A percentile compares a stretch with the other conserved stretches of the same genome.
Evolutionary conservation across 1,284 basidiomycete genomes (phyloP).

Genomic region (Coniferiporia weirii): DNA sequence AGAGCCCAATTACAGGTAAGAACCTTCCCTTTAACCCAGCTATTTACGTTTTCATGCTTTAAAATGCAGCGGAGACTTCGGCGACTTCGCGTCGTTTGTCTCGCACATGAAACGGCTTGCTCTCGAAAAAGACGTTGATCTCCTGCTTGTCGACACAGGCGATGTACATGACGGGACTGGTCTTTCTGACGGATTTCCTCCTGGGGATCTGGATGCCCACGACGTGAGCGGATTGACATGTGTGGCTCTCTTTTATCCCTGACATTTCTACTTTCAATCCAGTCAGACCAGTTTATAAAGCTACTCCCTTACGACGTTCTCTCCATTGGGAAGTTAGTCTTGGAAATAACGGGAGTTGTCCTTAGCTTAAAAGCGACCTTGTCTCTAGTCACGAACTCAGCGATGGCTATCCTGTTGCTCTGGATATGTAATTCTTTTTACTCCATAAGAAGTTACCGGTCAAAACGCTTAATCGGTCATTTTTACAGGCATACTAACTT

Average conservation of each 20-base stretch:
- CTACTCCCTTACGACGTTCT: constrained; percentile 79
- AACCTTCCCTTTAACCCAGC: not conserved
- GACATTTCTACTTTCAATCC: constrained; percentile 6
- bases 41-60: not conserved
- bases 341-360: not conserved
- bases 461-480: not conserved
- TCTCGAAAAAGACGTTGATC: constrained; percentile 58
- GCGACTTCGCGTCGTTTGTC: constrained; percentile 81
- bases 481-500: constrained; percentile 42
- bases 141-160: constrained; percentile 67
- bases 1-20: constrained; percentile 68
- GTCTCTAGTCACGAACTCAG: constrained; percentile 9
- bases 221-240: constrained; percentile 37
- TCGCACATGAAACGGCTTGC: constrained; percentile 75
- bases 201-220: constrained; percentile 68
- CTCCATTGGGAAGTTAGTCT: constrained; percentile 73
- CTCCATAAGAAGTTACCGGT: not conserved
- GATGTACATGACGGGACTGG: constrained; percentile 82
- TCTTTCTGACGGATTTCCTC: constrained; percentile 63
- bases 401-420: constrained; percentile 13
- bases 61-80: constrained; percentile 57
- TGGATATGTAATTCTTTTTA: constrained; percentile 7
- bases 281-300: constrained; percentile 69
- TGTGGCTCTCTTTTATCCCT: not conserved
- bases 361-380: not conserved